phyloP scores from a whole-genome alignment of 768 basidiomycete genomes.

The Hortiboletus campestris region DNA sequence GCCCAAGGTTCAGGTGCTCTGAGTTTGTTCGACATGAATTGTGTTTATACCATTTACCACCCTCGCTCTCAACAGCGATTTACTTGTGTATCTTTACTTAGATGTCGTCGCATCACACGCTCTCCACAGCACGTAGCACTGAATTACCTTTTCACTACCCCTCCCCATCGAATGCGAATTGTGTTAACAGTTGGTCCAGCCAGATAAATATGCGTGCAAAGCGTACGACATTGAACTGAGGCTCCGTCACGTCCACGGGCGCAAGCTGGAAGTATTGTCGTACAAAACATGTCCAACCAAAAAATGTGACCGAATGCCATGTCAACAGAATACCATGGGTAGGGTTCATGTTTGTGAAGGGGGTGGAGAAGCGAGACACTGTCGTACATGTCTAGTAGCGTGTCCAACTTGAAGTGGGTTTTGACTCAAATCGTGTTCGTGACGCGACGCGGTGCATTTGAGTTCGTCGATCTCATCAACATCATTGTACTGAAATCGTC shows the following conservation, averaged over 20 bases:
- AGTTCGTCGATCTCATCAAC: slow-evolving; percentile 16
- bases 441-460: slow-evolving; percentile 33
- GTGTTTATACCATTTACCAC: slow-evolving; percentile 9
- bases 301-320: slow-evolving; percentile 10
- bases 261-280: slow-evolving; percentile 25
- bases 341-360: slow-evolving; percentile 42
- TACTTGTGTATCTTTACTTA: slow-evolving; percentile 23
- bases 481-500: not conserved
- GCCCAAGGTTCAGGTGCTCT: slow-evolving; percentile 54
- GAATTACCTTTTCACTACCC: not conserved
- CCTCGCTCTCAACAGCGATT: slow-evolving; percentile 34
- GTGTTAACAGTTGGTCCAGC: slow-evolving; percentile 22
- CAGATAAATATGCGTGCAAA: not conserved
- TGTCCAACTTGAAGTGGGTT: not conserved
- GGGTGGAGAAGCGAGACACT: slow-evolving; percentile 59
- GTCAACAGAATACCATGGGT: slow-evolving; percentile 20
- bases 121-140: slow-evolving; percentile 38
- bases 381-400: no score
- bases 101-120: slow-evolving; percentile 25
- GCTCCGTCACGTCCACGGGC: slow-evolving; percentile 14
- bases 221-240: slow-evolving; percentile 10
- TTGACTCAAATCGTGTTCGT: slow-evolving; percentile 30
- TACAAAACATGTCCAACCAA: slow-evolving; percentile 13
- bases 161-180: not conserved
- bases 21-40: not conserved